Conservation (phyloP, 139 green algal species). For the Volvox africanus region DNA sequence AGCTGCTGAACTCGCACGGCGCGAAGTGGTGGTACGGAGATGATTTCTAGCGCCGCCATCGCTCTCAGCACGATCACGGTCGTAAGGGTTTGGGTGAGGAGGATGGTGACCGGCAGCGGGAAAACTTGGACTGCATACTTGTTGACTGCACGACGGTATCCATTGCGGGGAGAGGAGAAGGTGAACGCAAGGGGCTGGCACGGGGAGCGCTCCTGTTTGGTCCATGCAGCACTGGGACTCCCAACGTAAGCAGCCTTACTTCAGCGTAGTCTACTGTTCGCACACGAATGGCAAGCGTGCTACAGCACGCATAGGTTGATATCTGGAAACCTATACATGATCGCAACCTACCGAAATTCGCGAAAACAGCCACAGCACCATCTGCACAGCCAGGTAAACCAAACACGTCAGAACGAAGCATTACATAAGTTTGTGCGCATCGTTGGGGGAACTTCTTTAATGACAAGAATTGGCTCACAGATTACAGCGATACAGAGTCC, state of each 20-base stretch:
- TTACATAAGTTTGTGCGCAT: background rate
- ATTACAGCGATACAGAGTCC: background rate
- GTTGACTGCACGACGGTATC: conserved; percentile 6
- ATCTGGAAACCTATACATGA: background rate
- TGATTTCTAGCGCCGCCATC: background rate
- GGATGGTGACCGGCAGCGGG: conserved; percentile 17
- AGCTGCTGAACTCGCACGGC: background rate
- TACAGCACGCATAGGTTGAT: background rate
- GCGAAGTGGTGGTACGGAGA: background rate
- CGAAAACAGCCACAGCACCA: conserved; percentile 21
- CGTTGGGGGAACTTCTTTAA: background rate
- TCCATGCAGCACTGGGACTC: background rate
- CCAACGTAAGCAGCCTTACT: background rate
- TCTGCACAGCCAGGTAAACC: background rate
- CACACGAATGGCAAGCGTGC: background rate
- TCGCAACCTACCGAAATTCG: conserved; percentile 21
- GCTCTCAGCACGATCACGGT: background rate
- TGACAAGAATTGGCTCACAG: background rate
- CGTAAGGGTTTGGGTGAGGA: conserved; percentile 27
- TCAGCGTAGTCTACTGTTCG: background rate
- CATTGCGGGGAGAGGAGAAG: background rate
- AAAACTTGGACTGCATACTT: conserved; percentile 30
- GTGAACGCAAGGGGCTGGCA: background rate
- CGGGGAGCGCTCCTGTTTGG: background rate
- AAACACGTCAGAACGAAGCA: background rate